phyloP scores from a whole-genome alignment of 148 eudicot genomes.

The Pouteria glomerata region DNA sequence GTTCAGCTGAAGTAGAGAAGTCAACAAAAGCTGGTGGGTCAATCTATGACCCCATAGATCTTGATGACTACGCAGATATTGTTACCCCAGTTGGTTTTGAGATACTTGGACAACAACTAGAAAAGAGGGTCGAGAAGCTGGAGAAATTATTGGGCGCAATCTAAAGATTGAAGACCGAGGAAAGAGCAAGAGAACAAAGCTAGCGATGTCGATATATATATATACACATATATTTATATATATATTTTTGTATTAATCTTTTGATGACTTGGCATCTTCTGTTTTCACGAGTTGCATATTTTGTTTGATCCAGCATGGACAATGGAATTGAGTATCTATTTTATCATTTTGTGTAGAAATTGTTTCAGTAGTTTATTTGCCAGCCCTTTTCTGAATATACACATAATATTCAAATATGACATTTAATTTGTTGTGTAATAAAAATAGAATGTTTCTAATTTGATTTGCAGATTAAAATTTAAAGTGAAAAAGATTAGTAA shows the following conservation, averaged over 20 bases:
- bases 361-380: too few species aligned
- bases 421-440: too few species aligned
- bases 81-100: background rate
- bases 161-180: background rate
- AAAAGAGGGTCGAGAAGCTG: slow-evolving; percentile 3
- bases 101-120: background rate
- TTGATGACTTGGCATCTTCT: background rate
- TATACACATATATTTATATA: background rate
- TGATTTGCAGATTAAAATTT: too few species aligned
- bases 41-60: background rate
- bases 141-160: slow-evolving; percentile 1
- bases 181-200: background rate
- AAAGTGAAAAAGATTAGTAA: too few species aligned
- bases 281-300: background rate
- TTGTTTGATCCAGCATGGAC: too few species aligned
- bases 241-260: background rate
- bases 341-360: too few species aligned
- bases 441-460: too few species aligned
- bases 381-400: too few species aligned
- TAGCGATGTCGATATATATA: too few species aligned
- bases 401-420: too few species aligned
- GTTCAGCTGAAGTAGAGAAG: background rate
- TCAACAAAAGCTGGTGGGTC: background rate
- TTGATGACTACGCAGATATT: background rate
- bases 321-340: too few species aligned